A percentile compares a stretch with the other conserved stretches of the same genome.
phyloP scores from a whole-genome alignment of 108 stramenopile genomes.

The Stephanodiscus triporus region DNA sequence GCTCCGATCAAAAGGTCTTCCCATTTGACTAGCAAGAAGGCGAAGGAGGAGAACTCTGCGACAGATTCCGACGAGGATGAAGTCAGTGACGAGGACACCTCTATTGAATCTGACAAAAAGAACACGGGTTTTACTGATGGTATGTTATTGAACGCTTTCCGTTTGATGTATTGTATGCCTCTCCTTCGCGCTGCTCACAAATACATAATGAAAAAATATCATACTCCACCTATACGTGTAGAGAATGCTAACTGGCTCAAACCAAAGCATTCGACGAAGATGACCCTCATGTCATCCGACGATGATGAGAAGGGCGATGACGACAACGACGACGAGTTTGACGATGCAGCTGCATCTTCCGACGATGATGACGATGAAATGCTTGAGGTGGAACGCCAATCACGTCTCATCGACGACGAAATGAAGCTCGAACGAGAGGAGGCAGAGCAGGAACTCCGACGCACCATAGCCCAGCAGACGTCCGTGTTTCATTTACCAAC shows the following conservation, averaged over 20 bases:
- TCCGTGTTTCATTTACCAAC: conserved; percentile 84
- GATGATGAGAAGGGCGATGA: conserved; percentile 73
- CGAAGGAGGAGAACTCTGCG: not conserved
- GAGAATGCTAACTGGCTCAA: conserved; percentile 87
- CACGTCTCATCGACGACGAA: conserved; percentile 71
- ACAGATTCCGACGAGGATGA: conserved; percentile 17
- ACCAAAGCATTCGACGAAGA: conserved; percentile 56
- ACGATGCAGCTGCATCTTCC: conserved; percentile 40
- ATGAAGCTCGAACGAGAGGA: conserved; percentile 71
- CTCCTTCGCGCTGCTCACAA: conserved; percentile 4
- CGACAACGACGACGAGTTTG: conserved; percentile 50
- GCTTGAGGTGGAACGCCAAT: conserved; percentile 78
- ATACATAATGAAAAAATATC: not conserved
- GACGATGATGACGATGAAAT: conserved; percentile 75
- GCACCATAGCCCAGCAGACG: conserved; percentile 80
- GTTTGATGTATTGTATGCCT: not conserved
- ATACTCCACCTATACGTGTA: not conserved
- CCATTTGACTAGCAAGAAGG: not conserved
- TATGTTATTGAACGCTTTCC: not conserved
- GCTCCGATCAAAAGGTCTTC: conserved; percentile 20
- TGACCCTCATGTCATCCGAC: conserved; percentile 58
- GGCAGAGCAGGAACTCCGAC: conserved; percentile 80
- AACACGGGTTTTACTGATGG: conserved; percentile 47
- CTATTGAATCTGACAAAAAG: conserved; percentile 22
- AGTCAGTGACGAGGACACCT: conserved; percentile 23